Evolutionary conservation across 805 yeast genomes (phyloP), one percentile per base, ranked within the genome.

Genomic region (Kluyveromyces wickerhamii): DNA sequence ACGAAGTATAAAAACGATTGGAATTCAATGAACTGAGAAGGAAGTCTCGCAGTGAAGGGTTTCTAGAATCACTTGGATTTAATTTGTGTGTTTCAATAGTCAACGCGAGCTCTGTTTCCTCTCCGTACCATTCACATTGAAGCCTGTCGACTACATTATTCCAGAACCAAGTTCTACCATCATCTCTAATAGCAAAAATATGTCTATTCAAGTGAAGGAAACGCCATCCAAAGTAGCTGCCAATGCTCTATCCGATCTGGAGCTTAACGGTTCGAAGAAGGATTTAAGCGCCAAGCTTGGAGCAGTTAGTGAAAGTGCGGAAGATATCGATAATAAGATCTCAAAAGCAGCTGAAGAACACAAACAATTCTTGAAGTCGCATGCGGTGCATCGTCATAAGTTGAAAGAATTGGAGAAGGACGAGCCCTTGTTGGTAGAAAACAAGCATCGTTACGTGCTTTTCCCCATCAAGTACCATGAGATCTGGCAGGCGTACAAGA

Each of bases 401-500:
- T 67, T 89, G 54, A 79, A 79, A 66, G 84, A 67, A 42, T 49
- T 74, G 51, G 96, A 89, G 68, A 74, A 74, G 61, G 82, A 83
- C 38, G 98, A 89, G 71, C 97, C 97, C 1, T 64, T 89, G 52
- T 72, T 89, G 52, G 54, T 60, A 34, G 96, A 86, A 64, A 92
- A 89, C 74, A 76, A 74, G 49, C 75, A 76, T 55, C 79, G 98
- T 59, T 87, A 85, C 54, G 96, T 92, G 34, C 67, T 89, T 41
- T 88, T 88, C 77, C 98, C 98, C 48, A 86, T 89, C 66, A 82
- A 84, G 66, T 92, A 87, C 69, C 89, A 88, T 59, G 97, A 89
- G 67, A 84, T 89, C 61, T 89, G 97, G 97, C 95, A 89, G 64
- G 88, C 94, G 72, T 89, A 89, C 67, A 89, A 89, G 72, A 86